A percentile compares a stretch with the other conserved stretches of the same genome.
These are phyloP conservation scores for Rhodamnia rubescens DNA, from an alignment of 345 rosid genomes.

Conservation along the genomic window DNA sequence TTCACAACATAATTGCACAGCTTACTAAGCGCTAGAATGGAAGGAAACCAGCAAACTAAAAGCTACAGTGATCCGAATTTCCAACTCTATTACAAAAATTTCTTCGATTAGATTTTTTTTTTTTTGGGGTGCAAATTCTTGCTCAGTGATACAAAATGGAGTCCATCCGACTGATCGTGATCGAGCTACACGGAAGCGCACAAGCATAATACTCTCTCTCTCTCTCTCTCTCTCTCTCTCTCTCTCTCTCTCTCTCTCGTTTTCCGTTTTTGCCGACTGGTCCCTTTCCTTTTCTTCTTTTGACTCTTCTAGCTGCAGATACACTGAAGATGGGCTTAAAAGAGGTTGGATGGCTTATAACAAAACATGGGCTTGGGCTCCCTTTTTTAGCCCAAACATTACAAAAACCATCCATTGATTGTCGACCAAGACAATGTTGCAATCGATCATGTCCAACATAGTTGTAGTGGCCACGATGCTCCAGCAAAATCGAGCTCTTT, in stretches of 20 bases:
- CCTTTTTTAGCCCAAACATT: no score
- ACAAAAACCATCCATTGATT: not conserved
- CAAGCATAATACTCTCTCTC: no score
- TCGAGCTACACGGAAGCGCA: no score
- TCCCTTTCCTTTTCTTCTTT: no score
- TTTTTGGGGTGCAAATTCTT: not conserved
- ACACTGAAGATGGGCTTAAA: not conserved
- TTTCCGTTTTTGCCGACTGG: not conserved
- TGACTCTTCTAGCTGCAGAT: not conserved
- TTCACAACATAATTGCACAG: no score
- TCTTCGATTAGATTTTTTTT: no score
- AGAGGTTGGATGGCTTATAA: not conserved
- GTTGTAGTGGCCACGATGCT: not conserved
- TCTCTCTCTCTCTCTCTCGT: no score
- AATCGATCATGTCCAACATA: not conserved
- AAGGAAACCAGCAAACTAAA: no score
- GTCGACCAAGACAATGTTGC: not conserved
- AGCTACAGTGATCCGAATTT: not conserved
- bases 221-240: no score
- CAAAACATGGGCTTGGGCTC: no score
- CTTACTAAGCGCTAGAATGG: not conserved
- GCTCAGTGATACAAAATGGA: no score
- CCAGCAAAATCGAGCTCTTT: not conserved
- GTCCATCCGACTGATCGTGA: no score
- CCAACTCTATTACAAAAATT: not conserved